These are phyloP conservation scores for Erythrophleum fordii DNA, from an alignment of 306 rosid species.

Conservation along the genomic window DNA sequence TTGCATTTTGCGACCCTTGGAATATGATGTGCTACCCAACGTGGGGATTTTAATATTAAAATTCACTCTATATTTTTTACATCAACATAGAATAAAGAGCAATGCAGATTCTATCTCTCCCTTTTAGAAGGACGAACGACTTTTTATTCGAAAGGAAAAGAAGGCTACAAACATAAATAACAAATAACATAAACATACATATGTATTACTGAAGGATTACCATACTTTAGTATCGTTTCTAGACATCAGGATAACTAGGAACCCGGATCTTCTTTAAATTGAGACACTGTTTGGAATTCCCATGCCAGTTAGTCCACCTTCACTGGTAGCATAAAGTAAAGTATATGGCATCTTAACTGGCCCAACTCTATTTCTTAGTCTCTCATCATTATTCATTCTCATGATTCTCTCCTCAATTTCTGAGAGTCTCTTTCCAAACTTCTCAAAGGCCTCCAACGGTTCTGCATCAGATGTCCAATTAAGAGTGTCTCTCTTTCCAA, in stretches of 20 bases:
- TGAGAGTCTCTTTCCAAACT: constrained; percentile 53
- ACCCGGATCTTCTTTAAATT: constrained; percentile 40
- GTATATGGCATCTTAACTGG: constrained; percentile 78
- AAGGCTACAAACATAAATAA: no score
- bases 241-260: not conserved
- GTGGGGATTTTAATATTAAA: no score
- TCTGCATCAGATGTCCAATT: constrained; percentile 65
- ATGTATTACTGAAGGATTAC: not conserved
- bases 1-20: no score
- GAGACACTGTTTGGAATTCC: constrained; percentile 86
- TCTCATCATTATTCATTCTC: constrained; percentile 59
- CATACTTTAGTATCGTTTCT: not conserved
- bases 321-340: constrained; percentile 63
- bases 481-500: constrained; percentile 54
- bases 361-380: constrained; percentile 62
- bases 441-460: constrained; percentile 60
- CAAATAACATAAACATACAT: no score
- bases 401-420: constrained; percentile 59
- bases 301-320: constrained; percentile 67
- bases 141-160: not conserved
- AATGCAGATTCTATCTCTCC: no score
- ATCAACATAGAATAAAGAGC: no score
- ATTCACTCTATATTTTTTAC: no score
- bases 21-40: no score
- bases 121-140: no score